Evolutionary conservation across 2,329 filamentous ascomycete genomes (phyloP), one percentile per base, ranked within the genome.

Genomic region (Mollisiaceae sp.): DNA sequence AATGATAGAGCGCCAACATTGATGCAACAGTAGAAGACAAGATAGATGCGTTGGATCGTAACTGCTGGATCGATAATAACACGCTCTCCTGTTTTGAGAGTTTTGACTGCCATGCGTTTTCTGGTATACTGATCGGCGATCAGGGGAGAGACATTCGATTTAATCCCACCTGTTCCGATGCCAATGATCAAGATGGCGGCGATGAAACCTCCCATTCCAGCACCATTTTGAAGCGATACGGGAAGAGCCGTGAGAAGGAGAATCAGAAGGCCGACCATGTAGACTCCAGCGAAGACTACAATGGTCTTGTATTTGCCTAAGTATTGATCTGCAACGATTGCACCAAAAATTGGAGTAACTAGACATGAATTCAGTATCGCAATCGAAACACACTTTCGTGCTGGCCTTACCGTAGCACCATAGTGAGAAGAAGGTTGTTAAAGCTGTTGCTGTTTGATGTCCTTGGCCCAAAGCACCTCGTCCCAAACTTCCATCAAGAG

Each of bases 1-100:
- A 83, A 85, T 38, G 82, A 75, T 9, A 74, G 64, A 27, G 87
- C 84, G 45, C 90, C 90, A 14, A 90, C 72, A 73, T 91, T 91
- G 79, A 91, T 88, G 71, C 88, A 84, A 65, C 89, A 81, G 78
- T 92, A 92, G 75, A 91, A 92, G 75, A 67, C 62, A 11, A 72
- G 57, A 47, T 73, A 73, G 15, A 75, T 71, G 20, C 86, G 81
- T 2, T 83, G 80, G 14, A 86, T 77, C 2, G 87, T 89, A 52
- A 85, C 78, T 55, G 83, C 81, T 0, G 86, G 86, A 67, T 89
- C 87, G 6, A 86, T 80, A 62, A 89, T 86, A 41, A 89, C 84
- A 12, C 84, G 83, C 68, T 88, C 83, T 22, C 87, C 86, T 2
- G 77, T 78, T 68, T 85, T 64, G 9, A 84, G 76, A 1, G 77